A percentile compares a stretch with the other conserved stretches of the same genome.
phyloP scores from a whole-genome alignment of 108 stramenopile genomes.

The Pseudonitzschia multiseries region DNA sequence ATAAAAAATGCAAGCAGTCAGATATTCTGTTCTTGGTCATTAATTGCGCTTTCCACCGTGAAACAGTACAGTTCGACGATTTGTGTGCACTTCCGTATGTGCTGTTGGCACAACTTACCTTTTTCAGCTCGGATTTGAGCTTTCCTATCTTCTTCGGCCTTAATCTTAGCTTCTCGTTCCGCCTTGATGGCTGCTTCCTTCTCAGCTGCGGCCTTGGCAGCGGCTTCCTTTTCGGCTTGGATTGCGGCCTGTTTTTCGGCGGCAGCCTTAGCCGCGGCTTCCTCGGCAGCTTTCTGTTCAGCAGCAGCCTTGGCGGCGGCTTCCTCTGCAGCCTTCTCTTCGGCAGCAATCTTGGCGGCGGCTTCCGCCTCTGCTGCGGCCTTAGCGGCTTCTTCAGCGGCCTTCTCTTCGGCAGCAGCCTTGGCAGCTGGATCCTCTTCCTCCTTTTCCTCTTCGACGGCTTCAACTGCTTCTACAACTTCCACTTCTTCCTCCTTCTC shows the following conservation, averaged over 20 bases:
- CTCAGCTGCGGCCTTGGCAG: conserved; percentile 22
- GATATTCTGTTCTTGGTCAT: neutral
- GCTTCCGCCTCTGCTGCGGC: conserved; percentile 21
- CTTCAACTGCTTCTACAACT: conserved; percentile 51
- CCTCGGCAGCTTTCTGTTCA: conserved; percentile 30
- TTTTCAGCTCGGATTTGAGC: conserved; percentile 6
- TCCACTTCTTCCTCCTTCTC: conserved; percentile 1
- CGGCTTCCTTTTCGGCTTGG: conserved; percentile 26
- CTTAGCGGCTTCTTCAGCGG: conserved; percentile 26
- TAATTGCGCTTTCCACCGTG: conserved; percentile 5
- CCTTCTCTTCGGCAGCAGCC: conserved; percentile 21
- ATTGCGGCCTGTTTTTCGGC: conserved; percentile 13
- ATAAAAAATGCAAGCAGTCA: neutral
- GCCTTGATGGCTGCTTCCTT: neutral
- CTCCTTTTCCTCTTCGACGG: conserved; percentile 3
- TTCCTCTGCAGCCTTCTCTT: conserved; percentile 17
- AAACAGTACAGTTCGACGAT: neutral
- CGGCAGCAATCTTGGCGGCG: conserved; percentile 26
- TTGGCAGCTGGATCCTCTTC: conserved; percentile 19
- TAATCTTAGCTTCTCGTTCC: conserved; percentile 19
- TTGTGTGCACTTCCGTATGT: too few species aligned
- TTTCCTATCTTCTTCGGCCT: conserved; percentile 21
- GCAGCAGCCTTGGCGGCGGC: conserved; percentile 16
- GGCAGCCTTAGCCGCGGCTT: conserved; percentile 6
- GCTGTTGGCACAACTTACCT: neutral